Percentiles rank a stretch among this genome's conserved stretches.
These are phyloP conservation scores for Xylaria sp. DNA, from an alignment of 2,329 filamentous ascomycete species.

Conservation along the genomic window DNA sequence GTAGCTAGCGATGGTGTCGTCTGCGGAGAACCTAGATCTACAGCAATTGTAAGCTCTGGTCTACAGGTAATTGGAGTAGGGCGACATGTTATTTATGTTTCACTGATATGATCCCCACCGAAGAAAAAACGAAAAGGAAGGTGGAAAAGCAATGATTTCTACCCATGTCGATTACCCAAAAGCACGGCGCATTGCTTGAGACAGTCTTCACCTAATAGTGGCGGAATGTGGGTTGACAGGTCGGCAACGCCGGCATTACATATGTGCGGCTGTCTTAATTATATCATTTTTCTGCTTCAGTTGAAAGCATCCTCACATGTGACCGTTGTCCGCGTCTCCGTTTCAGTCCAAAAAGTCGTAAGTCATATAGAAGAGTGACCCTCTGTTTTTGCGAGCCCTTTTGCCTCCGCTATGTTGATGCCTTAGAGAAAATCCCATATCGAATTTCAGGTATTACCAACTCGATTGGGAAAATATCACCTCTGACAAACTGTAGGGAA, in stretches of 20 bases:
- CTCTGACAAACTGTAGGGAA: conserved; percentile 28
- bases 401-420: conserved; percentile 32
- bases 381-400: conserved; percentile 35
- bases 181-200: conserved; percentile 11
- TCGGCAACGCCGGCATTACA: conserved; percentile 27
- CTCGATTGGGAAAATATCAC: conserved; percentile 33
- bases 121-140: background rate
- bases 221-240: conserved; percentile 21
- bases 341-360: conserved; percentile 36
- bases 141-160: background rate
- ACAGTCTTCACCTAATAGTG: conserved; percentile 7
- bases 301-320: conserved; percentile 24
- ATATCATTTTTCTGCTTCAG: conserved; percentile 33
- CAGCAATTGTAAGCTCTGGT: conserved; percentile 1
- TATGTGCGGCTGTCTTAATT: conserved; percentile 24
- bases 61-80: background rate
- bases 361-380: conserved; percentile 31
- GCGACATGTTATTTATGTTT: background rate
- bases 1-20: conserved; percentile 20
- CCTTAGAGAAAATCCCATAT: conserved; percentile 27
- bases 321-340: conserved; percentile 17
- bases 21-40: conserved; percentile 3
- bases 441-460: conserved; percentile 39
- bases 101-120: background rate
- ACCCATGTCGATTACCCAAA: conserved; percentile 11